Conservation (phyloP, 1,284 basidiomycete species). For the Cystobasidium slooffiae region DNA sequence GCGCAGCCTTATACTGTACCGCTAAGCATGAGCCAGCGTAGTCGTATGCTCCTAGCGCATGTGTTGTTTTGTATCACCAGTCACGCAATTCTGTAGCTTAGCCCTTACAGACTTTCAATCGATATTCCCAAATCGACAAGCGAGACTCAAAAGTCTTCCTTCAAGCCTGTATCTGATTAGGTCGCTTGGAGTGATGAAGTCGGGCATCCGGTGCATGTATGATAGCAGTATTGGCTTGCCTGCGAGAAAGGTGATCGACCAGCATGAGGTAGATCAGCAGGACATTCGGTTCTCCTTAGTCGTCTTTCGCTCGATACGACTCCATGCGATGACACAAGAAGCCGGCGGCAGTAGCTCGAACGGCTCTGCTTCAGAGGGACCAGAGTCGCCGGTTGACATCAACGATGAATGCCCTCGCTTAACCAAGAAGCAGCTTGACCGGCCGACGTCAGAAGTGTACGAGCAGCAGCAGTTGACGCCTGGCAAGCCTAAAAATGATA, state of each 20-base stretch:
- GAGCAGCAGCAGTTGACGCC: slow-evolving; percentile 34
- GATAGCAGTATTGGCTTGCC: neutral
- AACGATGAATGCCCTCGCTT: slow-evolving; percentile 42
- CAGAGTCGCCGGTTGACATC: slow-evolving; percentile 23
- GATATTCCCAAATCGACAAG: no score
- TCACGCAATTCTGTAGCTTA: no score
- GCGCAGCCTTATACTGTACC: neutral
- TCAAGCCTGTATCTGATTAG: no score
- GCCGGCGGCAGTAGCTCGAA: neutral
- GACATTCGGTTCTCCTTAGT: neutral
- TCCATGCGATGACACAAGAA: slow-evolving; percentile 10
- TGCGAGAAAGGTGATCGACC: neutral
- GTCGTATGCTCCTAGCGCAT: neutral
- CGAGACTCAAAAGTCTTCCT: no score
- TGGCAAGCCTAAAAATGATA: slow-evolving; percentile 27
- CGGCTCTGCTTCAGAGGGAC: neutral
- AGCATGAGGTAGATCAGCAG: slow-evolving; percentile 7
- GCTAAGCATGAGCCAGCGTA: neutral
- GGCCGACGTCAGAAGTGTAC: slow-evolving; percentile 50
- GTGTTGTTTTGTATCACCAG: no score
- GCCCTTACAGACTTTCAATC: no score
- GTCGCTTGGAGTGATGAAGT: no score
- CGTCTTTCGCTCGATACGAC: neutral
- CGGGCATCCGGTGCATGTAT: no score
- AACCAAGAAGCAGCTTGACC: slow-evolving; percentile 39